These are phyloP conservation scores for Saururus chinensis DNA, from an alignment of 164 flowering plant species.

Conservation along the genomic window DNA sequence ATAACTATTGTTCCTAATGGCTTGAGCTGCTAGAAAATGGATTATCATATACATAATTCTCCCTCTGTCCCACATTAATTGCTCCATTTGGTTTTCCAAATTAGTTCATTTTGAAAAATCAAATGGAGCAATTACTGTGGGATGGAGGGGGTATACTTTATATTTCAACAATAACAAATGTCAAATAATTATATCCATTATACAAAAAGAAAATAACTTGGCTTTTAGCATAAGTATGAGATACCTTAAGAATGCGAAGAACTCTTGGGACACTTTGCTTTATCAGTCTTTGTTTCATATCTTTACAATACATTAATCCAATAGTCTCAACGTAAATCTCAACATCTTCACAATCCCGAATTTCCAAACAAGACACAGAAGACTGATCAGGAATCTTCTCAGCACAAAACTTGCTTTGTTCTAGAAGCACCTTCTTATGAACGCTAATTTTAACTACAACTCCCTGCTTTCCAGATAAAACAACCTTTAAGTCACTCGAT, in stretches of 20 bases:
- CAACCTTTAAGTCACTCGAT: conserved; percentile 71
- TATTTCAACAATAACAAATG: too few relatives aligned
- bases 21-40: too few relatives aligned
- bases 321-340: conserved; percentile 91
- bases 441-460: conserved; percentile 79
- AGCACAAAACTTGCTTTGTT: conserved; percentile 59
- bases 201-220: not conserved
- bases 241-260: conserved; percentile 90
- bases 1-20: too few relatives aligned
- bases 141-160: too few relatives aligned
- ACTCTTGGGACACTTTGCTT: conserved; percentile 83
- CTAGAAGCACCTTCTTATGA: conserved; percentile 54
- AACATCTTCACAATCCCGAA: conserved; percentile 83
- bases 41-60: too few relatives aligned
- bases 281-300: conserved; percentile 74
- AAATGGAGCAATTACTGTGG: too few relatives aligned
- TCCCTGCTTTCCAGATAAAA: conserved; percentile 79
- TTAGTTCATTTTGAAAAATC: too few relatives aligned
- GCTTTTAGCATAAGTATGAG: not conserved
- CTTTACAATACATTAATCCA: conserved; percentile 92
- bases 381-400: conserved; percentile 42
- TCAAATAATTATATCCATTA: not conserved
- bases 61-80: too few relatives aligned
- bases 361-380: conserved; percentile 41
- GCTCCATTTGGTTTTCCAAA: too few relatives aligned